These are phyloP conservation scores for Blastobotrys illinoisensis DNA, from an alignment of 1,139 yeast species.

Conservation along the genomic window DNA sequence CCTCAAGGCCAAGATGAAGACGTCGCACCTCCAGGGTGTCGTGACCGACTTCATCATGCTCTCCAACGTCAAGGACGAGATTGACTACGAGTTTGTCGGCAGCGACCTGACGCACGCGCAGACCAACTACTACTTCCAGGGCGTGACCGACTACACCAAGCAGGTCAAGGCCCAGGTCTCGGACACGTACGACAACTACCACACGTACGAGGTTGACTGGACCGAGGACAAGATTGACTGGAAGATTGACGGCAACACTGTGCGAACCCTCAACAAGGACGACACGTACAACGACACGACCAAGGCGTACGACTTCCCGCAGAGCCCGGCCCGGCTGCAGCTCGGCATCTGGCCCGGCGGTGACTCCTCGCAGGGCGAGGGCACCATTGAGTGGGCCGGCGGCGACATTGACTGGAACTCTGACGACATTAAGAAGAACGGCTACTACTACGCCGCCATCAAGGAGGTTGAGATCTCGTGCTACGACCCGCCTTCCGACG, in stretches of 20 bases:
- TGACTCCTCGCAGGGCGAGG: conserved; percentile 52
- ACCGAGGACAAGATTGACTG: conserved; percentile 63
- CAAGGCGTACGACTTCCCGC: conserved; percentile 62
- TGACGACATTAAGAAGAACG: conserved; percentile 63
- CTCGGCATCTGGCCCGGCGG: conserved; percentile 95
- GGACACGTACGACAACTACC: conserved; percentile 62
- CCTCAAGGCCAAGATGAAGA: conserved; percentile 59
- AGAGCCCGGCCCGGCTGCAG: conserved; percentile 85
- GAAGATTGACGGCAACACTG: conserved; percentile 64
- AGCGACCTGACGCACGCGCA: conserved; percentile 61
- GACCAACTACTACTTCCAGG: conserved; percentile 76
- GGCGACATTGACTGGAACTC: conserved; percentile 83
- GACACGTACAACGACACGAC: conserved; percentile 67
- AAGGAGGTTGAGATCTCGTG: conserved; percentile 58
- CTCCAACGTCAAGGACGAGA: conserved; percentile 86
- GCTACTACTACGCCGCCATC: conserved; percentile 69
- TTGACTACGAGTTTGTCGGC: conserved; percentile 86
- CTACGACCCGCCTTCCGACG: conserved; percentile 61
- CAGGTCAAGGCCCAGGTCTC: conserved; percentile 41
- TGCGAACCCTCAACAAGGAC: conserved; percentile 60
- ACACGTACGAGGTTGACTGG: conserved; percentile 83
- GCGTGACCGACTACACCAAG: conserved; percentile 62
- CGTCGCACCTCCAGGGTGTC: conserved; percentile 77
- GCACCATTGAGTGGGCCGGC: conserved; percentile 94
- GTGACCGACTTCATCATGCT: conserved; percentile 75